Conservation (phyloP, 495 filamentous ascomycete species). For the Xylaria cubensis region DNA sequence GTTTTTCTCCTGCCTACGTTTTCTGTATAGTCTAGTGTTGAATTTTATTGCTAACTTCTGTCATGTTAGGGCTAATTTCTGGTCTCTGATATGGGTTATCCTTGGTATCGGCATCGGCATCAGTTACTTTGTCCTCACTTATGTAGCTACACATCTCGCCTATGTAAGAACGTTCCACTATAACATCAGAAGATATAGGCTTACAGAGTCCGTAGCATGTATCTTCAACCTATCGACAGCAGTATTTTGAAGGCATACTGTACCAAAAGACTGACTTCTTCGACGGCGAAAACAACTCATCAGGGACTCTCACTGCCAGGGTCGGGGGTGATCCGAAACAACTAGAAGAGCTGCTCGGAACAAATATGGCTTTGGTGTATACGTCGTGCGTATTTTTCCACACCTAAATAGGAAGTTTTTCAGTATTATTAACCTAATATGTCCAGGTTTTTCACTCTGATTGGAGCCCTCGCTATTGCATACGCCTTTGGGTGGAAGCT, state of each 20-base stretch:
- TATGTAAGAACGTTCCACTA: constrained; percentile 31
- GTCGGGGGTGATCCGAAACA: constrained; percentile 65
- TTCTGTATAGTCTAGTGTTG: neutral
- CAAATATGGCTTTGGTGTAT: constrained; percentile 61
- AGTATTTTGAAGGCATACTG: constrained; percentile 65
- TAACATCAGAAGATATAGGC: constrained; percentile 18
- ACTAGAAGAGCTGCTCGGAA: constrained; percentile 67
- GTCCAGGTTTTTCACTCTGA: constrained; percentile 50
- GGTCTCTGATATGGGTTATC: constrained; percentile 57
- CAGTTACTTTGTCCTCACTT: constrained; percentile 48
- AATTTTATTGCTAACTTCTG: neutral
- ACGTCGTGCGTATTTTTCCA: constrained; percentile 40
- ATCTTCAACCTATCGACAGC: constrained; percentile 58
- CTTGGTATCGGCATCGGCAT: constrained; percentile 49
- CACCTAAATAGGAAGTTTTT: neutral
- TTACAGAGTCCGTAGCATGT: constrained; percentile 41
- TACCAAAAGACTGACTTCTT: constrained; percentile 68
- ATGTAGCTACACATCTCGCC: constrained; percentile 45
- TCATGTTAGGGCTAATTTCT: constrained; percentile 44
- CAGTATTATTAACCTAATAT: constrained; percentile 5
- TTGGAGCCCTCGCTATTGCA: constrained; percentile 57
- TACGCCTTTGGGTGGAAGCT: constrained; percentile 67
- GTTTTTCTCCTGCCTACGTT: neutral
- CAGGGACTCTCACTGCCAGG: constrained; percentile 65
- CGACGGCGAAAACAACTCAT: constrained; percentile 66